Base-by-base conservation (phyloP, 2,329 filamentous ascomycete species). In the Fusarium caatingaense region DNA sequence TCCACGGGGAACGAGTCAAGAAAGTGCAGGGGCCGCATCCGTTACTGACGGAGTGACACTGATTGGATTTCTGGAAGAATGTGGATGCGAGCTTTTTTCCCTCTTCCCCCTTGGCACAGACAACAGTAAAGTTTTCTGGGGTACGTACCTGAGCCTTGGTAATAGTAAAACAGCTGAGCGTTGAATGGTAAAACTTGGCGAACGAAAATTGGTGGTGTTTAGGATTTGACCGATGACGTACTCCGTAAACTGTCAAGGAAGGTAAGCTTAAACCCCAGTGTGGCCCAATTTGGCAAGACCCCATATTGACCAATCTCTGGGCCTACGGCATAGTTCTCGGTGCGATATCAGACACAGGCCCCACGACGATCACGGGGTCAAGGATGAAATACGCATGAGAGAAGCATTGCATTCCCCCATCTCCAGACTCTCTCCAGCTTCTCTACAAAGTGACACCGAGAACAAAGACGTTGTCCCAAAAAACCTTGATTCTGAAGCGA, bases 211-310 rank as follows among this genome's bases (percentile, higher is more conserved):
- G 23, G 21, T 66, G 46, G 58, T 66, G 63, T 66, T 66, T 57
- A 57, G 30, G 54, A 32, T 46, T 46, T 40, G 25, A 20, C 28
- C 28, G 7, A 65, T 75, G 72, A 74, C 73, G 73, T 75, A 37
- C 34, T 12, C 34, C 10, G 9, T 37, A 73, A 73, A 64, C 61
- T 49, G n/a, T 34, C 58, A 64, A 70, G 73, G 72, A 65, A 74
- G 73, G 63, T 71, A 72, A 75, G 73, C 71, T 74, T 75, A 74
- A 73, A 63, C 60, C 46, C 50, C 51, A 40, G 51, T 51, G 58
- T 73, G 62, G 37, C 47, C 61, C 55, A 66, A 49, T 60, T 54
- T 44, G 47, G 13, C 9, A n/a, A n/a, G 6, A 25, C 47, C 28
- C 25, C 21, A 50, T 34, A 9, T 18, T n/a, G 20, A 32, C 16